A percentile compares a stretch with the other conserved stretches of the same genome.
These are phyloP conservation scores for Fusarium pseudocircinatum DNA, from an alignment of 2,329 filamentous ascomycete genomes.

Conservation along the genomic window DNA sequence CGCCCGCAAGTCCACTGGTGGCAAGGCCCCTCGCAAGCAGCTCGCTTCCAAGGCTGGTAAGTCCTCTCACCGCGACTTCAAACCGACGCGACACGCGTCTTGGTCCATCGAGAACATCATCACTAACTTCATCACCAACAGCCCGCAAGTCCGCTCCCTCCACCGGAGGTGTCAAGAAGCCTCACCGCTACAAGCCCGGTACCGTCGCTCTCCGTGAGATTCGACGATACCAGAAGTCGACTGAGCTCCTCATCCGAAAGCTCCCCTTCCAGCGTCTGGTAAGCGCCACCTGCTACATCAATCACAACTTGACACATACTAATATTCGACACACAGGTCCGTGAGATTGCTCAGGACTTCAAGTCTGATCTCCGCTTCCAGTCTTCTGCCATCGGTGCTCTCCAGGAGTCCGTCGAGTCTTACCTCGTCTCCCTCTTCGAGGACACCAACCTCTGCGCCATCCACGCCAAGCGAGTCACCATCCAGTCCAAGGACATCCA, in stretches of 20 bases:
- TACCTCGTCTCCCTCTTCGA: slow-evolving; percentile 98
- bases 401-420: slow-evolving; percentile 98
- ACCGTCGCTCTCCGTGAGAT: slow-evolving; percentile 99
- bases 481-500: slow-evolving; percentile 99
- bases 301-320: neutral
- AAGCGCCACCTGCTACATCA: slow-evolving; percentile 45
- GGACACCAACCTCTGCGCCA: slow-evolving; percentile 98
- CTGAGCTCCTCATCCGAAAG: slow-evolving; percentile 95
- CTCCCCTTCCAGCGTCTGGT: slow-evolving; percentile 96
- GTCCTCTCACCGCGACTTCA: slow-evolving; percentile 7
- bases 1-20: slow-evolving; percentile 80
- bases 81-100: slow-evolving; percentile 28
- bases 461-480: slow-evolving; percentile 99
- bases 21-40: slow-evolving; percentile 90
- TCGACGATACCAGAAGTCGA: slow-evolving; percentile 96
- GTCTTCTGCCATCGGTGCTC: slow-evolving; percentile 94
- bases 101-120: neutral
- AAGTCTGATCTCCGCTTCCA: slow-evolving; percentile 98
- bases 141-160: slow-evolving; percentile 96
- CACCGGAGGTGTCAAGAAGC: slow-evolving; percentile 97
- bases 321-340: slow-evolving; percentile 63
- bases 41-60: slow-evolving; percentile 93
- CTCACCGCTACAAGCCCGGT: slow-evolving; percentile 88
- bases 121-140: slow-evolving; percentile 22
- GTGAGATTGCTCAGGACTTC: slow-evolving; percentile 96